Evolutionary conservation across 257 asterid genomes (phyloP).

Genomic region (Handroanthus guayacan): DNA sequence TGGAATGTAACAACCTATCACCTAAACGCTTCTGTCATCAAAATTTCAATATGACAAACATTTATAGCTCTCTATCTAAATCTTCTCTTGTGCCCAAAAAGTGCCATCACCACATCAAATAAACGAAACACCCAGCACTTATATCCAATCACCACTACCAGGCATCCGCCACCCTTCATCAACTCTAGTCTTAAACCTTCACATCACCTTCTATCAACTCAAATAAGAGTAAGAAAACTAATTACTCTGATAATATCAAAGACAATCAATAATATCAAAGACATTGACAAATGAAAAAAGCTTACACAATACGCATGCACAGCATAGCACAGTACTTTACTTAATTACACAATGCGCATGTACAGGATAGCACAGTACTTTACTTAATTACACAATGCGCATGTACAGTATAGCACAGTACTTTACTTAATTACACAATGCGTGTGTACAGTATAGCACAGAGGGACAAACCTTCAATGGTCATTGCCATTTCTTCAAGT

Average conservation of each 20-base stretch:
- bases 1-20: too few species aligned
- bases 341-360: background rate
- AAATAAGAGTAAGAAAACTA: background rate
- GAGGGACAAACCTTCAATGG: slow-evolving; percentile 70
- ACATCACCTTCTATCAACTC: too few species aligned
- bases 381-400: too few species aligned
- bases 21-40: too few species aligned
- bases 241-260: slow-evolving; percentile 1
- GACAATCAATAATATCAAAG: background rate
- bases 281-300: background rate
- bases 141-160: background rate
- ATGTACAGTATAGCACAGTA: background rate
- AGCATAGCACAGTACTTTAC: too few species aligned
- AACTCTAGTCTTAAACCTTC: too few species aligned
- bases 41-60: too few species aligned
- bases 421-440: background rate
- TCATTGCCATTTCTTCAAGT: slow-evolving; percentile 74
- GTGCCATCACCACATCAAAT: background rate
- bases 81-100: background rate
- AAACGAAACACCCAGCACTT: background rate
- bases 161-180: background rate
- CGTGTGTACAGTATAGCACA: background rate
- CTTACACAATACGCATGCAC: background rate
- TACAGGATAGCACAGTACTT: background rate
- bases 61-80: background rate